These are phyloP conservation scores for Sclerotinia nivalis DNA, from an alignment of 2,329 filamentous ascomycete genomes.

Conservation along the genomic window DNA sequence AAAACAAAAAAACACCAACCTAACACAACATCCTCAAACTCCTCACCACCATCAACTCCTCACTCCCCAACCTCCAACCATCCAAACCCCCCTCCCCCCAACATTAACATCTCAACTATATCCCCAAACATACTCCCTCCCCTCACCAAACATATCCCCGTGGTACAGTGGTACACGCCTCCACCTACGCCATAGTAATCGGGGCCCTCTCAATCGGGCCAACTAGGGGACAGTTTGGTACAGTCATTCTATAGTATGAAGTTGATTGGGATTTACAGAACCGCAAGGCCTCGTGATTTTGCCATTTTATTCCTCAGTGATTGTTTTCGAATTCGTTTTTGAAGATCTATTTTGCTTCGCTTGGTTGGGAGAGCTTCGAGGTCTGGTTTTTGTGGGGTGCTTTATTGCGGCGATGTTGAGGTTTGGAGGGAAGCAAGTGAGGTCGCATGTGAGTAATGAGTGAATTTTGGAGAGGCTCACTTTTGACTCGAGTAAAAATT, in stretches of 20 bases:
- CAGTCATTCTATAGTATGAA: slow-evolving; percentile 6
- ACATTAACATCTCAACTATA: not conserved
- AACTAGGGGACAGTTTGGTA: not conserved
- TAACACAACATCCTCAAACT: not conserved
- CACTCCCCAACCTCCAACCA: not conserved
- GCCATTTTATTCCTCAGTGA: not conserved
- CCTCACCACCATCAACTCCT: not conserved
- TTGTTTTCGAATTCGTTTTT: not conserved
- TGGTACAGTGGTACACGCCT: slow-evolving; percentile 2
- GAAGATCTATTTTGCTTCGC: not conserved
- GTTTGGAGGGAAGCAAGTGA: not conserved
- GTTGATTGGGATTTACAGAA: not conserved
- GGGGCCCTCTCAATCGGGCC: slow-evolving; percentile 3
- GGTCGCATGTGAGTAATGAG: not conserved
- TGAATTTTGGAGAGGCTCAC: not conserved
- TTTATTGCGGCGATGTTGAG: not conserved
- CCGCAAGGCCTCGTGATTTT: not conserved
- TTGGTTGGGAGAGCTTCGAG: not conserved
- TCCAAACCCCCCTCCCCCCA: not conserved
- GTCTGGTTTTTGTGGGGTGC: not conserved
- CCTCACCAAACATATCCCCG: not conserved
- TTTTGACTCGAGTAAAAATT: not conserved
- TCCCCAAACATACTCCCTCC: not conserved
- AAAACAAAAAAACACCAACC: not conserved
- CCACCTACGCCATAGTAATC: slow-evolving; percentile 7